Base-by-base conservation (phyloP, 2,329 filamentous ascomycete species). In the Magnaporthiopsis incrustans region DNA sequence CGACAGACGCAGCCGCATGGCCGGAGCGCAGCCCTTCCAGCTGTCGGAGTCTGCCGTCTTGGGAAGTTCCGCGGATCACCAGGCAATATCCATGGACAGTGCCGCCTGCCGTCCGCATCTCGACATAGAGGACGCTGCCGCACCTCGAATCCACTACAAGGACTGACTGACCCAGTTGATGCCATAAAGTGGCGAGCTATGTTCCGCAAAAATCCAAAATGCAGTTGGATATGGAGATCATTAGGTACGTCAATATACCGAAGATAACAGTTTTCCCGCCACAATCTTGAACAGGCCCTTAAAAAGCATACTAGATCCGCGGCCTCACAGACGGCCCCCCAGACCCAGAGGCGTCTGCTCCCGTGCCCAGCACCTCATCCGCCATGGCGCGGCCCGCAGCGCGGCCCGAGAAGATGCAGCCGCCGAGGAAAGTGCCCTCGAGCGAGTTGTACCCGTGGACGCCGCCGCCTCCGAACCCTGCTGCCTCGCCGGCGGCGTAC, bases 401-500 rank as follows among this genome's bases (percentile, higher is more conserved):
- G 7, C 84, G 74, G 0, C 85, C 85, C 0, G 84, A 86, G 68
- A 87, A 87, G 68, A 87, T 86, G 65, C 85, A 87, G 0, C 85
- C 85, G 18, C 85, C 85, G 4, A 87, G 68, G 69, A 87, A 87
- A 0, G 85, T 87, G 0, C 85, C 85, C 71, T 87, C 85, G 50
- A 87, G 79, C 1, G 85, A 82, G 68, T 77, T 85, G 68, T 87
- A 87, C 0, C 85, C 85, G 67, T 87, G 85, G 0, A 87, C 82
- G 22, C 85, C 85, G 2, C 85, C 85, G 2, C 85, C 85, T 0
- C 85, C 85, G 65, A 87, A 87, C 0, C 85, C 85, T 0, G 84
- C 83, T 1, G 76, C 82, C 70, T 87, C 85, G 7, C 85, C 85
- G 0, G 84, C 85, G 0, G 85, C 84, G 64, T 86, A 87, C 18